Base-by-base conservation (phyloP, 495 filamentous ascomycete species). In the Staphylotrichum longicolle region DNA sequence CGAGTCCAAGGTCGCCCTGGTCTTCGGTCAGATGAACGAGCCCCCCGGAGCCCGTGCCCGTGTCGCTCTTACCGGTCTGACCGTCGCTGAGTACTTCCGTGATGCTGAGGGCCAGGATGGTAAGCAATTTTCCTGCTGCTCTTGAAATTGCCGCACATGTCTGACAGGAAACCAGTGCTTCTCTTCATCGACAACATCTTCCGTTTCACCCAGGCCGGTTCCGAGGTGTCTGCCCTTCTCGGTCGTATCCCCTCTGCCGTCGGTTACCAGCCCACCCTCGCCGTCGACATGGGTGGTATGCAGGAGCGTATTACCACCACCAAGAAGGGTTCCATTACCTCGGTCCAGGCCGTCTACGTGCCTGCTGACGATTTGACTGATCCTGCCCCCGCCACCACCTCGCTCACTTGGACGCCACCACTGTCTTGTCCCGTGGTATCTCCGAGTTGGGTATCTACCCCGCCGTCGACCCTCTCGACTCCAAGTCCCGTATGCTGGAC, bases 11-110 rank as follows among this genome's bases (percentile, higher is more conserved):
- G 94, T 98, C 82, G 91, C 94, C 65, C 86, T 98, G 67, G 94
- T 98, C 67, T 98, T 98, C 85, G 94, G 94, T 85, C 94, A 98
- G 84, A 98, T 98, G 94, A 98, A 98, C 87, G 94, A 98, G 82
- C 94, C 94, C 76, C 94, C 94, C 62, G 94, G 94, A 84, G 94
- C 94, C 77, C 94, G 94, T 91, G 94, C 94, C 76, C 94, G 94
- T 93, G 94, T 98, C 75, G 94, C 94, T 76, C 88, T 98, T 70
- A 98, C 94, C 76, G 94, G 75, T 75, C 72, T 88, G 66, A 96
- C 91, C 60, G 84, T 97, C 64, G 91, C 91, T 65, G 93, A 98
- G 78, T 91, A 96, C 78, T 98, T 98, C 88, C 88, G 94, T 83
- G 91, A 97, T 76, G 85, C 90, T 74, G 93, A 97, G 78, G 94